A percentile compares a stretch with the other conserved stretches of the same genome.
phyloP scores from a whole-genome alignment of 2,329 filamentous ascomycete species.

The Septoria linicola region DNA sequence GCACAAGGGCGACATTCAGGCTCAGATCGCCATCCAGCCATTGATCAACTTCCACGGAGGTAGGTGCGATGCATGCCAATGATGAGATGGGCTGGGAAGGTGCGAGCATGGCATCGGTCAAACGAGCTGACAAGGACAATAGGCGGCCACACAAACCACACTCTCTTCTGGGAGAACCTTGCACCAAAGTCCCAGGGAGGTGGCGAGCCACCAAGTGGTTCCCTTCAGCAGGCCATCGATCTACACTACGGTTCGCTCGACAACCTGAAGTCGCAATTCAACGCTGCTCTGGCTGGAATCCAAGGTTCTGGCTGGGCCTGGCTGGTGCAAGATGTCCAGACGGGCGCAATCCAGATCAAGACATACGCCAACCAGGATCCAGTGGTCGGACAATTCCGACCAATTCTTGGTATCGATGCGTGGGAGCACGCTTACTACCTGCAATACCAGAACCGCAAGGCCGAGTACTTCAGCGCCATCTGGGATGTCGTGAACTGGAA shows the following conservation, averaged over 20 bases:
- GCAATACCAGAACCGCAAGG: constrained; percentile 96
- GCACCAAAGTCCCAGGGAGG: constrained; percentile 66
- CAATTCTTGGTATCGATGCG: constrained; percentile 84
- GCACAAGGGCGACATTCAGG: constrained; percentile 53
- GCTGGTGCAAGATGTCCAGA: constrained; percentile 68
- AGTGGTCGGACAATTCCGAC: constrained; percentile 76
- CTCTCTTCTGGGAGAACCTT: constrained; percentile 69
- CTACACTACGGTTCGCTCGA: constrained; percentile 59
- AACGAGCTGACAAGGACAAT: background rate
- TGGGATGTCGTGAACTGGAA: constrained; percentile 98
- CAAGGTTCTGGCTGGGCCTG: constrained; percentile 74
- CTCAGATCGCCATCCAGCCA: constrained; percentile 57
- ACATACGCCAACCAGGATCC: constrained; percentile 88
- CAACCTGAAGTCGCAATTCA: constrained; percentile 62
- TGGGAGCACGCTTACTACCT: constrained; percentile 98
- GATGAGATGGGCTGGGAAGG: background rate
- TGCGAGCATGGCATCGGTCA: background rate
- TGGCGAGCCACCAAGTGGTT: constrained; percentile 61
- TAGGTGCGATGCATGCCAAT: constrained; percentile 21
- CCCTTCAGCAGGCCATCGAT: constrained; percentile 59
- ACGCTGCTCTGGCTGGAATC: constrained; percentile 62
- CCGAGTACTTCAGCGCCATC: constrained; percentile 88
- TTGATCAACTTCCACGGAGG: constrained; percentile 67
- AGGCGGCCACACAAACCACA: constrained; percentile 66
- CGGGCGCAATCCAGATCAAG: constrained; percentile 66